These are phyloP conservation scores for Tricholoma sp. DNA, from an alignment of 768 basidiomycete species.

Conservation along the genomic window DNA sequence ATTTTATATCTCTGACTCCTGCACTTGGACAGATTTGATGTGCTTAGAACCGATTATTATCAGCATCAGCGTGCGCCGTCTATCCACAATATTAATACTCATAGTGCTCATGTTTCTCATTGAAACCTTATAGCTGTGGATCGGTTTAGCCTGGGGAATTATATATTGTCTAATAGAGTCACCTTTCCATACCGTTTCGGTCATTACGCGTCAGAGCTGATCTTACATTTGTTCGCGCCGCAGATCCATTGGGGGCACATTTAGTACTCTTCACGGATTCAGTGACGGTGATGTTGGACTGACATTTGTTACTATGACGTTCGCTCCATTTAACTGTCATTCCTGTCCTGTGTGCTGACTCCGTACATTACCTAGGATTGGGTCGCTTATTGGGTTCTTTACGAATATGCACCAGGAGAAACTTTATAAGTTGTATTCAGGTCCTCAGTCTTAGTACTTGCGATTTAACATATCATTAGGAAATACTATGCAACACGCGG, in stretches of 20 bases:
- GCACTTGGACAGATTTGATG: constrained; percentile 44
- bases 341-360: too few relatives aligned
- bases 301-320: constrained; percentile 56
- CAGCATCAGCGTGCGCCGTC: constrained; percentile 57
- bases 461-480: constrained; percentile 13
- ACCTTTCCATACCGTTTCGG: not conserved
- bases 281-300: constrained; percentile 54
- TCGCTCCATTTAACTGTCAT: not conserved
- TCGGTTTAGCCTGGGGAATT: constrained; percentile 74
- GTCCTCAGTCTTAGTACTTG: not conserved
- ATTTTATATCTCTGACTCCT: not conserved
- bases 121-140: constrained; percentile 47
- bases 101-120: not conserved
- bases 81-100: not conserved
- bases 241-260: constrained; percentile 55
- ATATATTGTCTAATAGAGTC: constrained; percentile 47
- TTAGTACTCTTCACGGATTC: constrained; percentile 55
- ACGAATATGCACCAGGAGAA: constrained; percentile 44
- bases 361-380: constrained; percentile 38
- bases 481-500: constrained; percentile 29
- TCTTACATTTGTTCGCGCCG: not conserved
- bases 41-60: constrained; percentile 70
- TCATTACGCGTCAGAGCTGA: not conserved
- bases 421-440: constrained; percentile 37
- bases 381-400: constrained; percentile 42